Evolutionary conservation across 495 filamentous ascomycete genomes (phyloP).

Genomic region (Aspergillus panamensis): DNA sequence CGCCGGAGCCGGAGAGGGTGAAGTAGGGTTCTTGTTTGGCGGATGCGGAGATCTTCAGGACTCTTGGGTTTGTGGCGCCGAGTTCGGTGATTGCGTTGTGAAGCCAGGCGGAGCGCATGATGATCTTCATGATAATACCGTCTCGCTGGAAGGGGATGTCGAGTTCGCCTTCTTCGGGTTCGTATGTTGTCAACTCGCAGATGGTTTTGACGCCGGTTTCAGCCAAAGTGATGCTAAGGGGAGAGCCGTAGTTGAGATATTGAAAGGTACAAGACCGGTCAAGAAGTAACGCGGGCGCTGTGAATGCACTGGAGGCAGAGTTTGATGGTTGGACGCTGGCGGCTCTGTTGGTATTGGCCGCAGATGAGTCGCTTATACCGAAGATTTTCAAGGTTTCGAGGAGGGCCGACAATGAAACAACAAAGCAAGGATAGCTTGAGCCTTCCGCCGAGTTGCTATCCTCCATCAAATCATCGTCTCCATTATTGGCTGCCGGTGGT

Average conservation of each 20-base stretch:
- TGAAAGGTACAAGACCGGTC: slow-evolving; percentile 76
- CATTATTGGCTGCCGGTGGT: slow-evolving; percentile 26
- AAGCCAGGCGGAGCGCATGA: slow-evolving; percentile 82
- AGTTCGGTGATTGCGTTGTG: slow-evolving; percentile 83
- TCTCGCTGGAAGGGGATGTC: slow-evolving; percentile 85
- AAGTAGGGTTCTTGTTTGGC: slow-evolving; percentile 63
- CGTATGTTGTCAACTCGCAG: slow-evolving; percentile 89
- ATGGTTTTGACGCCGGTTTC: slow-evolving; percentile 85
- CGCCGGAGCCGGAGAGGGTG: slow-evolving; percentile 63
- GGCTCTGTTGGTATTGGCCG: slow-evolving; percentile 44
- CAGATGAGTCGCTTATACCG: slow-evolving; percentile 67
- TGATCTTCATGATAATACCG: slow-evolving; percentile 82
- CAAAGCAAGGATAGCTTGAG: slow-evolving; percentile 55
- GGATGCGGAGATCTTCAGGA: slow-evolving; percentile 60
- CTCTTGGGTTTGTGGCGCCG: slow-evolving; percentile 63
- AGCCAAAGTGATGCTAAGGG: slow-evolving; percentile 75
- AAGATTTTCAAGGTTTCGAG: slow-evolving; percentile 96
- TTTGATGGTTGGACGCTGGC: slow-evolving; percentile 47
- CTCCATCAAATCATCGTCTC: slow-evolving; percentile 36
- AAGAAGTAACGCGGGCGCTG: slow-evolving; percentile 69
- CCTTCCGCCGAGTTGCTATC: slow-evolving; percentile 33
- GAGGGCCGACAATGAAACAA: slow-evolving; percentile 79
- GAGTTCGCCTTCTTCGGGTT: slow-evolving; percentile 55
- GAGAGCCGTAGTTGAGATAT: slow-evolving; percentile 67
- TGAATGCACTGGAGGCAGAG: slow-evolving; percentile 62